Percentiles rank a stretch among this genome's conserved stretches.
These are phyloP conservation scores for Pseudogymnoascus sp. DNA, from an alignment of 2,329 filamentous ascomycete genomes.

Conservation along the genomic window DNA sequence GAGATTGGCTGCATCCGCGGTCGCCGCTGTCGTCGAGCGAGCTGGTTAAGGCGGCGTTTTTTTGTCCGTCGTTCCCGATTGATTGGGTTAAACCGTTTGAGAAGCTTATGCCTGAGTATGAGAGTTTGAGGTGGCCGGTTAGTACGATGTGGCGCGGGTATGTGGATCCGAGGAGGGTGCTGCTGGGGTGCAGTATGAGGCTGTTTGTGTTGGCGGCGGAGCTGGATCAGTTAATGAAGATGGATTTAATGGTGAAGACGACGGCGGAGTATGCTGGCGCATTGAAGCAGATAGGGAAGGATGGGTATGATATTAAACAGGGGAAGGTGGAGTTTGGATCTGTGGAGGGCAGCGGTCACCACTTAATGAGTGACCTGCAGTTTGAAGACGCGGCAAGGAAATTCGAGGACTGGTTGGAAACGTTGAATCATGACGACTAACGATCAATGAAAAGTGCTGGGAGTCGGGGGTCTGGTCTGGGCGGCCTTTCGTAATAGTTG, in stretches of 20 bases:
- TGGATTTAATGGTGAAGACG: slow-evolving; percentile 22
- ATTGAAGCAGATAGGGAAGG: slow-evolving; percentile 19
- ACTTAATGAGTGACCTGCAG: slow-evolving; percentile 35
- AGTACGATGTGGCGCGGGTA: slow-evolving; percentile 30
- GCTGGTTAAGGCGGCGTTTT: slow-evolving; percentile 37
- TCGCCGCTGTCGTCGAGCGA: slow-evolving; percentile 33
- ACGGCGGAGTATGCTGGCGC: slow-evolving; percentile 26
- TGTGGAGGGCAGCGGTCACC: slow-evolving; percentile 32
- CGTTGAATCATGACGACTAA: neutral
- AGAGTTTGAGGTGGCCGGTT: slow-evolving; percentile 37
- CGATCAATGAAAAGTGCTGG: neutral
- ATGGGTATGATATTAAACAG: slow-evolving; percentile 13
- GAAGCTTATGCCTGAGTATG: slow-evolving; percentile 32
- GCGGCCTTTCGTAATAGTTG: neutral
- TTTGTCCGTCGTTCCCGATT: slow-evolving; percentile 29
- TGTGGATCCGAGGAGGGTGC: slow-evolving; percentile 29
- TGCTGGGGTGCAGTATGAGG: slow-evolving; percentile 19
- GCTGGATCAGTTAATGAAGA: slow-evolving; percentile 24
- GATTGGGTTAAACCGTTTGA: slow-evolving; percentile 30
- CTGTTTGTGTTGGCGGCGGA: slow-evolving; percentile 23
- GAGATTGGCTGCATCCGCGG: slow-evolving; percentile 29
- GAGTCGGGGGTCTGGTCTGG: neutral
- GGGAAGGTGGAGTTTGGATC: slow-evolving; percentile 24
- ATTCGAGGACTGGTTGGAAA: slow-evolving; percentile 23
- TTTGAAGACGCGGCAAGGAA: slow-evolving; percentile 31